Evolutionary conservation across 2,329 filamentous ascomycete genomes (phyloP), one percentile per base, ranked within the genome.

Genomic region (Colletotrichum navitas): DNA sequence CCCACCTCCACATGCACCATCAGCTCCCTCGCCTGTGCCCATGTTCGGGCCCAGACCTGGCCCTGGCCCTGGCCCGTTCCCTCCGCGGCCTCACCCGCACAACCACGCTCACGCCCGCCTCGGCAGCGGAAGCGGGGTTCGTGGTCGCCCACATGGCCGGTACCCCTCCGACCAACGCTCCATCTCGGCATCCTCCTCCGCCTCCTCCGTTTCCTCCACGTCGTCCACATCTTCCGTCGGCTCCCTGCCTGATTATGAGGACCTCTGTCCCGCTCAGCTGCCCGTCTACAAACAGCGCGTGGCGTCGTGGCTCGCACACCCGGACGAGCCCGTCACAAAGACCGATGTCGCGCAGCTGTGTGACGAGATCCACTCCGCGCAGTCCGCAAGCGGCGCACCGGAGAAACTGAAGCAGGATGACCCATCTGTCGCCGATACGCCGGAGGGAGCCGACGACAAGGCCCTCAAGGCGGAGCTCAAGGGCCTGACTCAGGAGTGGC

Each of bases 211-310:
- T 0, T 79, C 79, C 10, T 79, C 77, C 26, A 83, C 81, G 1
- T 78, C 74, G 4, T 83, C 80, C 14, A 74, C 16, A 32, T 78
- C 79, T 0, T 86, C 85, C 2, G 78, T 89, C 65, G 87, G 85
- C 45, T 89, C 87, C 2, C 84, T 90, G 1, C 86, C 87, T 0
- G 83, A 86, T 64, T 86, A 85, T 75, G 85, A 89, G 68, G 83
- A 86, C 52, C 80, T 90, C 2, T 78, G 77, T 16, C 84, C 85
- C 63, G 75, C 80, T 24, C 87, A 89, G 76, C 80, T 90, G 1
- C 83, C 86, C 1, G 71, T 85, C 1, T 83, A 85, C 18, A 82
- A 82, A 56, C 76, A 81, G 16, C 82, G 82, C 4, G 80, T 91
- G 21, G 74, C 81, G 29, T 77, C 81, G 10, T 90, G 87, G 87